Base-by-base conservation (phyloP, 345 rosid species). In the Schrenkiella parvula region DNA sequence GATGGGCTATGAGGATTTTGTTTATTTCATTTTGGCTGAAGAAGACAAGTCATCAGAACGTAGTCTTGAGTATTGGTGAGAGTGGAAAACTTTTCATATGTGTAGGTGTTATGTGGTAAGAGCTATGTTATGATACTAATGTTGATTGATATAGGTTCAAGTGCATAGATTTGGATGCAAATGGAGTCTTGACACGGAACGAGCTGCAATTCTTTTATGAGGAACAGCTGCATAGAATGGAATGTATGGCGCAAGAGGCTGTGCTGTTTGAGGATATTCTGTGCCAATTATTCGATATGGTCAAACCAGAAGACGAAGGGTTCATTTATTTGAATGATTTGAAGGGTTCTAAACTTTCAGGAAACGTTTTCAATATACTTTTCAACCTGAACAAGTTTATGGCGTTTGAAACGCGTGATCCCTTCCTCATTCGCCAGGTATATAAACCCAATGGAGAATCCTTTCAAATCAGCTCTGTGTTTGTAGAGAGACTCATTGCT, bases 341-440 rank as follows among this genome's bases (percentile, higher is more conserved):
- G 58, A 93, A 89, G 74, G 88, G 92, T 62, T 84, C 90, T 66
- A 93, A 83, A 80, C 97, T 93, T 42, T 93, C 98, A 1, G 98
- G 98, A 77, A 87, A 85, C 42, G 85, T 85, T 53, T 93, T 93
- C 81, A 93, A 93, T 79, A 87, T 93, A 64, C 98, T 93, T 77
- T 93, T 90, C 85, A 93, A 93, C 78, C 89, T 93, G 21, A 93
- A 93, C 75, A 93, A 93, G 74, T 93, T 93, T 77, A 90, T 93
- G 92, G 96, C 98, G 56, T 93, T 93, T 56, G 98, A 93, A 81
- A 88, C 93, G 4, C 98, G 98, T 14, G 98, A 93, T 67, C 98
- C 98, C 15, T 93, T 93, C 84, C 90, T 90, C 70, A 93, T 93
- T 58, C 97, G 98, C 56, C 98, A 93, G 98, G 98, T 93, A 82